Conservation (phyloP, 2,329 filamentous ascomycete genomes). For the Metarhizium brunneum region DNA sequence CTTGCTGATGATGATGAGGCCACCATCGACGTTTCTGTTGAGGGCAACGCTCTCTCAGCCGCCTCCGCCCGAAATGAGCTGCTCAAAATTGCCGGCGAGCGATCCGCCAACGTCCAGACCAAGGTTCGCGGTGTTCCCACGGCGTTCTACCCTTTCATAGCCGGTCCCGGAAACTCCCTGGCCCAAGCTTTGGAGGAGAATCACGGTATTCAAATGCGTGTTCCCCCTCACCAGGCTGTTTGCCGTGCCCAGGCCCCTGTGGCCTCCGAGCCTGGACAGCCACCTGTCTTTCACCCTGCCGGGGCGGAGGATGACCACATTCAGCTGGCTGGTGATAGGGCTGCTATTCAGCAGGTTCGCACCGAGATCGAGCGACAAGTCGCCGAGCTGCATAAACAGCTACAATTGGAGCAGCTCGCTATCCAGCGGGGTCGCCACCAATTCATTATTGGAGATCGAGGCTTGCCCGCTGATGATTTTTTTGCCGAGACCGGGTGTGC, state of each 20-base stretch:
- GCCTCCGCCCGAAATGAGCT: conserved; percentile 78
- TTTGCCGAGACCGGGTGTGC: conserved; percentile 84
- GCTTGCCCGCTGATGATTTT: conserved; percentile 75
- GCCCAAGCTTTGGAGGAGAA: conserved; percentile 64
- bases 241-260: conserved; percentile 59
- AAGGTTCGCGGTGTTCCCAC: conserved; percentile 77
- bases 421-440: conserved; percentile 86
- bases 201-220: conserved; percentile 69
- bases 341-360: conserved; percentile 69
- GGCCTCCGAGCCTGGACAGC: conserved; percentile 50
- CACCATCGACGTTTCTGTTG: conserved; percentile 76
- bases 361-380: conserved; percentile 73
- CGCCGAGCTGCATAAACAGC: conserved; percentile 63
- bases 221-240: conserved; percentile 76
- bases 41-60: conserved; percentile 84
- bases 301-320: conserved; percentile 65
- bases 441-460: conserved; percentile 84
- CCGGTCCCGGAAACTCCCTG: conserved; percentile 63
- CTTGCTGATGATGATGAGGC: conserved; percentile 67
- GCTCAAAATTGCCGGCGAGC: conserved; percentile 77
- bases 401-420: conserved; percentile 68
- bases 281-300: conserved; percentile 61
- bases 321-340: conserved; percentile 75
- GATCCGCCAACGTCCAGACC: conserved; percentile 70
- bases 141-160: conserved; percentile 93